Evolutionary conservation across 805 yeast species (phyloP), one percentile per base, ranked within the genome.

Genomic region (Zygoascus flipseniorum): DNA sequence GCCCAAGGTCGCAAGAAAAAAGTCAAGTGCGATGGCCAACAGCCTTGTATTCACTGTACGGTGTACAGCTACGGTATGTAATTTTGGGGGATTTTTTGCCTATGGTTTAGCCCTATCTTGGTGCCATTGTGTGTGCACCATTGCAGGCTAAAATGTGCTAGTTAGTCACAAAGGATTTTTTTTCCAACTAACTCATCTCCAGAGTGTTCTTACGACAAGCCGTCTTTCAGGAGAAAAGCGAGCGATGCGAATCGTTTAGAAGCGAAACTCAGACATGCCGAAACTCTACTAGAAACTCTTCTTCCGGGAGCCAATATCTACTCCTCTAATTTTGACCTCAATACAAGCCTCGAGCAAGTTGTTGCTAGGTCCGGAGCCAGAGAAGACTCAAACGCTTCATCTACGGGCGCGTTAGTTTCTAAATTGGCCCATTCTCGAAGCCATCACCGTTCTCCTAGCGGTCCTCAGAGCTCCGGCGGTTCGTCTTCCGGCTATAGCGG

Each of bases 31-130:
- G 89, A 85, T 65, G 93, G 92, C 4, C 77, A 78, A 60, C 83
- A 78, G 60, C 93, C 92, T 0, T 86, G 95, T 66, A 77, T 80
- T 32, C 88, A 83, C 66, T 89, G 96, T 65, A 85, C 96, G 1
- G 96, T 88, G 1, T 89, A 88, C 69, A 81, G 87, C 19, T 86
- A 85, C 67, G 85, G 66, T 62, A 47, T 44, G 60, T 48, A 2
- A 23, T 35, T 13, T 35, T 13, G 35, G 28, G 28, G 28, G 28
- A 23, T 23, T 23, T 23, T 23, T 23, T 23, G 28, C 28, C 28
- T 23, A 23, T 23, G 6, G 6, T 23, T 23, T 23, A 6, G 28
- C 28, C 28, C 28, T 23, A 23, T 23, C 28, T 23, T 23, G 28
- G 6, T 23, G 28, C 28, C 28, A 23, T 23, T 23, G 28, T 23